These are phyloP conservation scores for Wickerhamomyces strasburgensis DNA, from an alignment of 805 yeast species.

Conservation along the genomic window DNA sequence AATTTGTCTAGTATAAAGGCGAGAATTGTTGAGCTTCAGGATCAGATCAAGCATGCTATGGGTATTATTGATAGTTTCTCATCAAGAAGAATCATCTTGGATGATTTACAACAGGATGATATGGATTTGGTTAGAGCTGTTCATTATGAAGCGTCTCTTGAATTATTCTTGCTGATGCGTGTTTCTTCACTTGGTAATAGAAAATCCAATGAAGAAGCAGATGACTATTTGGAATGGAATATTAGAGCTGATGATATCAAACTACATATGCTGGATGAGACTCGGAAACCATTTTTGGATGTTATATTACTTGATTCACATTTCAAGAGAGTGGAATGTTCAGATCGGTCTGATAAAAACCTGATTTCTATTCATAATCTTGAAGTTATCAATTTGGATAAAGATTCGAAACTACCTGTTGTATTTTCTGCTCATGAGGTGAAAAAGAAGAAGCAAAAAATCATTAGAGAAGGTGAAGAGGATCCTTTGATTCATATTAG, in stretches of 20 bases:
- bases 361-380: conserved; percentile 52
- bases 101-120: conserved; percentile 44
- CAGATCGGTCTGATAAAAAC: conserved; percentile 66
- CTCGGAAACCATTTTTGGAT: conserved; percentile 62
- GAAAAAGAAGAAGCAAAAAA: conserved; percentile 11
- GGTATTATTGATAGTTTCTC: conserved; percentile 41
- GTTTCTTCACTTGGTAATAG: conserved; percentile 34
- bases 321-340: conserved; percentile 56
- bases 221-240: conserved; percentile 52
- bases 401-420: conserved; percentile 60
- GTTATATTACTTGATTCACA: conserved; percentile 57
- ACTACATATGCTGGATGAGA: conserved; percentile 61
- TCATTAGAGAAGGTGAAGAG: conserved; percentile 15
- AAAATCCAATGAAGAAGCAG: conserved; percentile 22
- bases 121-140: conserved; percentile 35
- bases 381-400: conserved; percentile 63
- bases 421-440: conserved; percentile 49
- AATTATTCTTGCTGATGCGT: conserved; percentile 41
- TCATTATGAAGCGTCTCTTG: conserved; percentile 33
- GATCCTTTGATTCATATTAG: conserved; percentile 37
- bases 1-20: conserved; percentile 47
- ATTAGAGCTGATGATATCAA: conserved; percentile 64
- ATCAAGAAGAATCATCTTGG: conserved; percentile 43
- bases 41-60: conserved; percentile 37
- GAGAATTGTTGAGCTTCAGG: conserved; percentile 46